phyloP scores from a whole-genome alignment of 2,329 filamentous ascomycete species.

The Cercospora berteroae region DNA sequence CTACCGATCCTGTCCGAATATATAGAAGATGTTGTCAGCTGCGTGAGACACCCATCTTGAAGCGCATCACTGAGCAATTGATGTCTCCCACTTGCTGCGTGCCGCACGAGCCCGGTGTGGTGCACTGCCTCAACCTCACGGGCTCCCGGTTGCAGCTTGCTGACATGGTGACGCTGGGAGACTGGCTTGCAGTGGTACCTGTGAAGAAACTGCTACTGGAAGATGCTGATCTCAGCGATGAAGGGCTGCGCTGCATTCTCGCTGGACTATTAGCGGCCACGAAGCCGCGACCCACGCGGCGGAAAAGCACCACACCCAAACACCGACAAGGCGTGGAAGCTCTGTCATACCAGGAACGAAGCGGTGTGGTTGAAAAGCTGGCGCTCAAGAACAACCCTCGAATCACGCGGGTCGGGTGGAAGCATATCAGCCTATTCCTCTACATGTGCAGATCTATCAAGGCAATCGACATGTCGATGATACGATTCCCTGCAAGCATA shows the following conservation, averaged over 20 bases:
- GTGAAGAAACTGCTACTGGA: conserved; percentile 83
- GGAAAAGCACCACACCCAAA: conserved; percentile 31
- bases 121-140: conserved; percentile 78
- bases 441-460: conserved; percentile 87
- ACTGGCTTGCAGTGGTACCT: conserved; percentile 91
- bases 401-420: conserved; percentile 85
- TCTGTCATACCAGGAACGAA: conserved; percentile 44
- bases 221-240: conserved; percentile 81
- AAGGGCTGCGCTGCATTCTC: conserved; percentile 80
- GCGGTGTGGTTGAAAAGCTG: conserved; percentile 80
- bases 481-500: conserved; percentile 65
- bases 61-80: conserved; percentile 87
- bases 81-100: conserved; percentile 66
- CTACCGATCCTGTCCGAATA: conserved; percentile 86
- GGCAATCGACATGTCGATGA: conserved; percentile 79
- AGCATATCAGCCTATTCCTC: conserved; percentile 82
- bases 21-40: conserved; percentile 94
- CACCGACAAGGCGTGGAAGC: conserved; percentile 29
- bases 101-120: conserved; percentile 65
- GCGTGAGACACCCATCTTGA: conserved; percentile 86
- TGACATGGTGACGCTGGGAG: conserved; percentile 82
- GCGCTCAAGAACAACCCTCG: conserved; percentile 86
- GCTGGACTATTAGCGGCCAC: conserved; percentile 81
- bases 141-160: conserved; percentile 79
- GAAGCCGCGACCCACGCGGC: conserved; percentile 52